These are phyloP conservation scores for Lachnellula subtilissima DNA, from an alignment of 2,329 filamentous ascomycete genomes.

Conservation along the genomic window DNA sequence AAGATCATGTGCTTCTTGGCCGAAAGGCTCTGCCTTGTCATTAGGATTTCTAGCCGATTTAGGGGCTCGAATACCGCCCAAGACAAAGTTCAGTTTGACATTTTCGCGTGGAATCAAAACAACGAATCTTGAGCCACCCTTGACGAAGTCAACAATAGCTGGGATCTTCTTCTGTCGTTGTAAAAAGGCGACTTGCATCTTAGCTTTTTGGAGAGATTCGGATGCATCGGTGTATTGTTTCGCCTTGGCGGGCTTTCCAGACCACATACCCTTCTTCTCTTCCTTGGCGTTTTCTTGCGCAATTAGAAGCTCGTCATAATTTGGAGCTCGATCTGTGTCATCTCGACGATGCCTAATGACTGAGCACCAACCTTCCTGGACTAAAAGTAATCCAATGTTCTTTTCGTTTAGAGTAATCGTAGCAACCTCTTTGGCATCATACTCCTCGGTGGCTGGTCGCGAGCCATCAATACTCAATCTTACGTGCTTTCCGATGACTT, in stretches of 20 bases:
- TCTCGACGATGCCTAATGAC: conserved; percentile 94
- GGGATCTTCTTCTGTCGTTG: conserved; percentile 90
- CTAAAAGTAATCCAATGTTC: conserved; percentile 77
- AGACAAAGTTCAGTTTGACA: conserved; percentile 89
- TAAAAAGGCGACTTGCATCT: conserved; percentile 82
- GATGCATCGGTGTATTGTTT: conserved; percentile 87
- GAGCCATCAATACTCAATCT: conserved; percentile 84
- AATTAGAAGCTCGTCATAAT: conserved; percentile 83
- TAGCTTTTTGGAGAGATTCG: conserved; percentile 89
- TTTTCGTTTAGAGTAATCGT: conserved; percentile 79
- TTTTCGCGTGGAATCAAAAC: conserved; percentile 88
- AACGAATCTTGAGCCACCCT: conserved; percentile 92
- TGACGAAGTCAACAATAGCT: conserved; percentile 93
- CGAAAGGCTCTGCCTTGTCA: conserved; percentile 87
- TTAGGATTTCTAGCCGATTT: conserved; percentile 73
- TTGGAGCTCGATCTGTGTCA: conserved; percentile 86
- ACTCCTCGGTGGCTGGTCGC: conserved; percentile 83
- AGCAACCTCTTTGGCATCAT: conserved; percentile 90
- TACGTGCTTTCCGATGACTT: conserved; percentile 92
- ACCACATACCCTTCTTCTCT: conserved; percentile 93
- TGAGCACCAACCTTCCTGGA: conserved; percentile 90
- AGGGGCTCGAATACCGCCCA: conserved; percentile 88
- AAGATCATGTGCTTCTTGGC: conserved; percentile 89
- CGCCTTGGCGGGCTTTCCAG: conserved; percentile 75
- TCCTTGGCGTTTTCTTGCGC: conserved; percentile 80